Conservation (phyloP, 352 stramenopile genomes). For the Globisporangium uncinulatum region DNA sequence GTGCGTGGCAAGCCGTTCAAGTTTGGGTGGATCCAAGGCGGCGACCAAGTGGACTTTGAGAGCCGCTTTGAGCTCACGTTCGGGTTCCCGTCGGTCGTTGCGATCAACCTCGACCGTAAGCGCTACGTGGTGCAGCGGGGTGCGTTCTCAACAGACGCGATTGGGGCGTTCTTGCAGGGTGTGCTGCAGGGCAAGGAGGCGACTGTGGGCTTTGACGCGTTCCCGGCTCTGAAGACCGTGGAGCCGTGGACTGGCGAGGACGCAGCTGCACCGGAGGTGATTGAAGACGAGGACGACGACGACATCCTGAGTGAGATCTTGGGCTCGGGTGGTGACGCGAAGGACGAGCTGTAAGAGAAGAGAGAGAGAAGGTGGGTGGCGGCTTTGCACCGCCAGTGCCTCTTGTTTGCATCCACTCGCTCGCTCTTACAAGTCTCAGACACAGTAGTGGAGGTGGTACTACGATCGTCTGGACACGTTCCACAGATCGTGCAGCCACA, state of each 20-base stretch:
- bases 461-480: slow-evolving; percentile 7
- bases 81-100: slow-evolving; percentile 87
- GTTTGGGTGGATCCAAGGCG: slow-evolving; percentile 89
- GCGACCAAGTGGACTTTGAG: slow-evolving; percentile 83
- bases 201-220: slow-evolving; percentile 54
- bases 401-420: not conserved
- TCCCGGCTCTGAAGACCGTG: slow-evolving; percentile 60
- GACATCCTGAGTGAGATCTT: slow-evolving; percentile 88
- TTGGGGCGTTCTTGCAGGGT: slow-evolving; percentile 65
- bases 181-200: slow-evolving; percentile 65
- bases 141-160: slow-evolving; percentile 59
- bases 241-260: slow-evolving; percentile 82
- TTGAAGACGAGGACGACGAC: slow-evolving; percentile 80
- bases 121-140: slow-evolving; percentile 78
- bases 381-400: not conserved
- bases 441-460: not conserved
- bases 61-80: slow-evolving; percentile 86
- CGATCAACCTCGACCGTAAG: slow-evolving; percentile 84
- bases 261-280: slow-evolving; percentile 45
- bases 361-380: not conserved
- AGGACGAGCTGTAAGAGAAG: slow-evolving; percentile 69
- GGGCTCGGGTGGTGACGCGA: slow-evolving; percentile 29
- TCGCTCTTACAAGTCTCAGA: not conserved
- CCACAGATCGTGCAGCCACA: slow-evolving; percentile 59
- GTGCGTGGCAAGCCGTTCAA: slow-evolving; percentile 88